Conservation (phyloP, 371 early-diverging fungal genomes). For the Lichtheimia hyalospora region DNA sequence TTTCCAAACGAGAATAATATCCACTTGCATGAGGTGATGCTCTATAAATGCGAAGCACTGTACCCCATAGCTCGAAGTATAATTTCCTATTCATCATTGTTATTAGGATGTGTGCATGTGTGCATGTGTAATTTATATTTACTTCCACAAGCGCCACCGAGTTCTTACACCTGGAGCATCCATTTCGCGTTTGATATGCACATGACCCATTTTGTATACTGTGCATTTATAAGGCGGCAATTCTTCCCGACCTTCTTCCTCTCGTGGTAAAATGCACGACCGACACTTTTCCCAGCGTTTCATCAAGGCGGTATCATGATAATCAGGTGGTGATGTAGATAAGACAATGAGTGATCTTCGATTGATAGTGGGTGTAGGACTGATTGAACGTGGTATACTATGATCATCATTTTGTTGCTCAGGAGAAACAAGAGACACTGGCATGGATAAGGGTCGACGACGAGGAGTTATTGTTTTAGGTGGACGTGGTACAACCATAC, state of each 20-base stretch:
- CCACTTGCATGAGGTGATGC: constrained; percentile 21
- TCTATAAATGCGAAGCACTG: constrained; percentile 36
- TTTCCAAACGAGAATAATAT: constrained; percentile 4
- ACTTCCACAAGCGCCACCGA: constrained; percentile 45
- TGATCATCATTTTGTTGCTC: constrained; percentile 6
- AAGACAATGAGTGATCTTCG: constrained; percentile 15
- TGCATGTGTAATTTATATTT: not conserved
- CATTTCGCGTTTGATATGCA: constrained; percentile 40
- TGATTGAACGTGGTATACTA: not conserved
- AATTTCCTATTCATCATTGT: constrained; percentile 25
- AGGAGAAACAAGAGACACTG: too few species aligned
- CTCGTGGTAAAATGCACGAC: constrained; percentile 33
- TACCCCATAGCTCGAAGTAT: constrained; percentile 49
- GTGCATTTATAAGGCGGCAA: constrained; percentile 44
- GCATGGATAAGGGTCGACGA: not conserved
- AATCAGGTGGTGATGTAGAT: constrained; percentile 16
- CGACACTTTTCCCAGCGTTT: constrained; percentile 32
- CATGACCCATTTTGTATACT: constrained; percentile 49
- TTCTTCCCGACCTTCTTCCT: constrained; percentile 39
- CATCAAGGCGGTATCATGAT: constrained; percentile 17
- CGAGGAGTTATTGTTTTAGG: not conserved
- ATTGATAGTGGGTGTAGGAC: not conserved
- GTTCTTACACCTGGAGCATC: constrained; percentile 35
- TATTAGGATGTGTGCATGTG: not conserved
- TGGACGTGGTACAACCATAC: not conserved